Base-by-base conservation (phyloP, 805 yeast species). In the Candida railenensis region DNA sequence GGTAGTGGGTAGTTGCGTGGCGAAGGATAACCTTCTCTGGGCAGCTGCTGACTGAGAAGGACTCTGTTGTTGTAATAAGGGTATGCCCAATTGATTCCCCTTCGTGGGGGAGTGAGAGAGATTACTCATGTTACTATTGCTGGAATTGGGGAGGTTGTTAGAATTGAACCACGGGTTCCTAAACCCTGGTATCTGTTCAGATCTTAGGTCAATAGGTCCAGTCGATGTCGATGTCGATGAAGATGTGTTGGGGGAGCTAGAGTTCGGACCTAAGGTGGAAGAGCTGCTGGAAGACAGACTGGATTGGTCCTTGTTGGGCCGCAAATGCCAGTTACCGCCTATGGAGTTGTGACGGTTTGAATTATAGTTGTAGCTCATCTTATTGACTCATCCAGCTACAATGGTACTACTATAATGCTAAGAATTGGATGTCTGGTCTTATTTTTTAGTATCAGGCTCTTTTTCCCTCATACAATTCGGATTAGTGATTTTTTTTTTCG, bases 161-260 rank as follows among this genome's bases (percentile, higher is more conserved):
- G 22, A 16, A 34, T 34, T 34, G 53, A 59, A 71, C 76, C 76
- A 72, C n/a, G 76, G 76, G 45, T 72, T 71, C 33, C 76, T 53
- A 50, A 72, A 72, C 21, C 74, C 74, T 12, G 65, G 60, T 28
- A 52, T 43, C 36, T 41, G 53, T 14, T 42, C 44, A 7, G 44
- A 34, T n/a, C 44, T n/a, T 11, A 41, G 28, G 20, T 41, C 44
- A 12, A 34, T 32, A 19, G 42, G 39, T 16, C 14, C 39, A 14
- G 39, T 15, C 21, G 37, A 34, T 15, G 15, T 34, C n/a, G 30
- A 25, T 16, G 18, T 16, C 20, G 38, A 11, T 8, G 30, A 25
- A 5, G 39, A 36, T 12, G 21, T 14, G 12, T 36, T 20, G 21
- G 16, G 14, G 20, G 42, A 22, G 42, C 30, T 19, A 16, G n/a